Conservation (phyloP, 148 eudicot genomes). For the Chenopodium formosanum region DNA sequence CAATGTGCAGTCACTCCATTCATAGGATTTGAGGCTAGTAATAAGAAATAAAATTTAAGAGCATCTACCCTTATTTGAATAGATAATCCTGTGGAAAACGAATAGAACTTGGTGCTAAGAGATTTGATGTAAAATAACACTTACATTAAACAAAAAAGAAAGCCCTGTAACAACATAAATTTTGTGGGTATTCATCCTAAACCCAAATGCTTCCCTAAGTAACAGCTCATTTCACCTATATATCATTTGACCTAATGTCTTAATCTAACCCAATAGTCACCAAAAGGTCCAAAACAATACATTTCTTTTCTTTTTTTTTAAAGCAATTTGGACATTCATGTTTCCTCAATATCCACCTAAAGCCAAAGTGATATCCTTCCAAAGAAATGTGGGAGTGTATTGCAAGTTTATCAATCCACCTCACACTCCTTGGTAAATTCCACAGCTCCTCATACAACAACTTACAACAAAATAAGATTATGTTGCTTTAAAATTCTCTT, state of each 20-base stretch:
- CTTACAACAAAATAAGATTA: background rate
- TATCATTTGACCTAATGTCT: background rate
- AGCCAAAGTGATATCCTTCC: background rate
- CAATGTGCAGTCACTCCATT: too few species aligned
- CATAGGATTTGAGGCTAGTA: too few species aligned
- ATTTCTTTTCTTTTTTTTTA: too few species aligned
- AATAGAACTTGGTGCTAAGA: too few species aligned
- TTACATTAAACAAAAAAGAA: background rate
- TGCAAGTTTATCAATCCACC: background rate
- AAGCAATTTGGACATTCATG: background rate
- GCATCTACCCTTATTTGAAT: too few species aligned
- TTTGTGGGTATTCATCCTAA: background rate
- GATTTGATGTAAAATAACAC: background rate
- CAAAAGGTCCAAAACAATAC: background rate
- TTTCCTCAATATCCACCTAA: background rate
- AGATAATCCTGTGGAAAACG: too few species aligned
- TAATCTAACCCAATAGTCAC: too few species aligned
- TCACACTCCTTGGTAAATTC: background rate
- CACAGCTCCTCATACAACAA: too few species aligned
- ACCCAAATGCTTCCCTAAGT: background rate
- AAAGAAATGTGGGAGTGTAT: background rate
- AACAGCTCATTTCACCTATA: background rate
- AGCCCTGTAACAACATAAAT: background rate
- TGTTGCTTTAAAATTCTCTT: background rate
- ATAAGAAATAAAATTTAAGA: too few species aligned